Evolutionary conservation across 805 yeast genomes (phyloP).

Genomic region (Hanseniaspora hatyaiensis): DNA sequence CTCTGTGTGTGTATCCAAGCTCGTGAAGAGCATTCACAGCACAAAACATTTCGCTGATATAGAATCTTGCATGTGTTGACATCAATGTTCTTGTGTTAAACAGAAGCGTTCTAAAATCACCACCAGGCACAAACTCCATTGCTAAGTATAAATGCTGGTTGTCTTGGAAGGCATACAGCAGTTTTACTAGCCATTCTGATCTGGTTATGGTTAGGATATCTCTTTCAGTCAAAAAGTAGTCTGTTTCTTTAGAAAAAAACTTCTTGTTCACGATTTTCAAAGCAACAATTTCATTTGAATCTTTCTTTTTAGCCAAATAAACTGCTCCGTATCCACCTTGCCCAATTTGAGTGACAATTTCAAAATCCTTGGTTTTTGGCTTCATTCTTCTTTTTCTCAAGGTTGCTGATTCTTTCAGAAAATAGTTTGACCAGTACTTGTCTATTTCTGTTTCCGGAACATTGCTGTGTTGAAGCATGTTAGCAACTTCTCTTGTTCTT

Average conservation of each 20-base stretch:
- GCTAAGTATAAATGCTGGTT: conserved; percentile 80
- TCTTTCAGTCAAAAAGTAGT: conserved; percentile 90
- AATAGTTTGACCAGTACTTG: conserved; percentile 63
- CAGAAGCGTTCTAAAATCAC: conserved; percentile 88
- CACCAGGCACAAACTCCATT: conserved; percentile 99
- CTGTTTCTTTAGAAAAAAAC: conserved; percentile 83
- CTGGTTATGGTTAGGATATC: conserved; percentile 93
- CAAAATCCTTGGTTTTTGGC: conserved; percentile 90
- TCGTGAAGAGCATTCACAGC: conserved; percentile 89
- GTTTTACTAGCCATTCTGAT: conserved; percentile 89
- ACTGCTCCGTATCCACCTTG: conserved; percentile 99
- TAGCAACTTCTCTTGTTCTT: conserved; percentile 60
- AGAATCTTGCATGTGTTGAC: conserved; percentile 92
- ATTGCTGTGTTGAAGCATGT: conserved; percentile 34
- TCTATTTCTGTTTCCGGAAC: conserved; percentile 23
- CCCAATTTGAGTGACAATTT: conserved; percentile 94
- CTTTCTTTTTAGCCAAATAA: conserved; percentile 86
- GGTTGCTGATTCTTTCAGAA: conserved; percentile 71
- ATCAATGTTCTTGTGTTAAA: conserved; percentile 86
- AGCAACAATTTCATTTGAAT: conserved; percentile 91
- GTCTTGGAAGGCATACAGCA: conserved; percentile 92
- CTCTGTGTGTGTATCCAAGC: conserved; percentile 93
- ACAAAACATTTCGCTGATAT: conserved; percentile 90
- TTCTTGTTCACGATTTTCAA: conserved; percentile 82
- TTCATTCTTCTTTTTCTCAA: conserved; percentile 80